These are phyloP conservation scores for Helotiales sp. DNA, from an alignment of 2,329 filamentous ascomycete genomes.

Conservation along the genomic window DNA sequence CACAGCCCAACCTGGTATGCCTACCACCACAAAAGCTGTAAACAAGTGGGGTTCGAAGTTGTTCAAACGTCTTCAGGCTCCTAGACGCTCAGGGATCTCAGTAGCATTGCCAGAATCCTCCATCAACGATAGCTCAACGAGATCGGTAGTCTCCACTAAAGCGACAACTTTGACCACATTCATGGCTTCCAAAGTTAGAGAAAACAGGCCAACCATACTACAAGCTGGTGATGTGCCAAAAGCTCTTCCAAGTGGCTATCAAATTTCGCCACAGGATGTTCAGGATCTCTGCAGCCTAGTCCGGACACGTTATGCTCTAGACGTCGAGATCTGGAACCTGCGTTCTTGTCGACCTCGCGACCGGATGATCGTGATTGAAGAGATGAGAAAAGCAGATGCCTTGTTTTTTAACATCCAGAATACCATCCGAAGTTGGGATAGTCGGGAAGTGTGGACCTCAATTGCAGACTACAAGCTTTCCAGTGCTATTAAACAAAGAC, in stretches of 20 bases:
- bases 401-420: slow-evolving; percentile 11
- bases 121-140: too few relatives aligned
- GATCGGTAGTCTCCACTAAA: too few relatives aligned
- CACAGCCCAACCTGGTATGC: too few relatives aligned
- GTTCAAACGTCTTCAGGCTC: too few relatives aligned
- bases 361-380: neutral
- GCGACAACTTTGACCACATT: neutral
- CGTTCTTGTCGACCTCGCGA: neutral
- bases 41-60: too few relatives aligned
- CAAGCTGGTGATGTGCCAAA: too few relatives aligned
- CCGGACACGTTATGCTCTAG: slow-evolving; percentile 15
- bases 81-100: too few relatives aligned
- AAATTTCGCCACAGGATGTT: slow-evolving; percentile 4
- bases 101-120: too few relatives aligned
- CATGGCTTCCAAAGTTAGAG: too few relatives aligned
- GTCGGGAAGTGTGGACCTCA: neutral
- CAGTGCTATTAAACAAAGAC: slow-evolving; percentile 3
- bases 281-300: slow-evolving; percentile 22
- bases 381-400: slow-evolving; percentile 18
- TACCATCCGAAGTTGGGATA: slow-evolving; percentile 9
- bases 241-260: too few relatives aligned
- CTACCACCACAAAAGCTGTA: too few relatives aligned
- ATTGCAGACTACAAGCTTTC: neutral
- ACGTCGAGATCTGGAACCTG: slow-evolving; percentile 17
- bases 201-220: too few relatives aligned